A percentile compares a stretch with the other conserved stretches of the same genome.
phyloP scores from a whole-genome alignment of 225 moss, liverwort and hornwort genomes.

The Climacium dendroides region DNA sequence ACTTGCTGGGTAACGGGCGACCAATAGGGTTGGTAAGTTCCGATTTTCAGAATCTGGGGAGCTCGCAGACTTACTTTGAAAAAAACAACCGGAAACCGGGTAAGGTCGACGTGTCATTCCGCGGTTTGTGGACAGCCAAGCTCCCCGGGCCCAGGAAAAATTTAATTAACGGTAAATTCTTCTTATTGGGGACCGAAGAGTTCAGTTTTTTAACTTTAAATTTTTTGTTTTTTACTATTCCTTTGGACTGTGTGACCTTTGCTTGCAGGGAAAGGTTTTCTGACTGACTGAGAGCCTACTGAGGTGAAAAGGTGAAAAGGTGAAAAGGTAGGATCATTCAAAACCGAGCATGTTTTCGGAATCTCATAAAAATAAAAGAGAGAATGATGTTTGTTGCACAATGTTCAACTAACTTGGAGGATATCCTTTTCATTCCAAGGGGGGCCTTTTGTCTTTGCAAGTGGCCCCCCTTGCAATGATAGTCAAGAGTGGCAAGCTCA shows the following conservation, averaged over 20 bases:
- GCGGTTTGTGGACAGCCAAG: not conserved
- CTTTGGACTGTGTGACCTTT: not conserved
- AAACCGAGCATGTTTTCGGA: not conserved
- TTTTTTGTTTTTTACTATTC: not conserved
- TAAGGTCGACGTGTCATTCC: not conserved
- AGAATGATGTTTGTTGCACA: not conserved
- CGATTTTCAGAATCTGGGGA: not conserved
- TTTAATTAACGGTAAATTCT: too few species aligned
- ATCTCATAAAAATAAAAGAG: too few species aligned
- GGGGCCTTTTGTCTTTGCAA: not conserved
- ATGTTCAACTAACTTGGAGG: not conserved
- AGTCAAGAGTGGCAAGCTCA: not conserved
- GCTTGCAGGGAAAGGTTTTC: not conserved
- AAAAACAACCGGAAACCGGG: too few species aligned
- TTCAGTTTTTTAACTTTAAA: not conserved
- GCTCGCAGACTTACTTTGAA: not conserved
- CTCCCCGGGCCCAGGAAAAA: not conserved
- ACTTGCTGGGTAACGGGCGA: not conserved
- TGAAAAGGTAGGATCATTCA: too few species aligned
- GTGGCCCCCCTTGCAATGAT: rapidly evolving
- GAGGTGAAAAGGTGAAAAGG: too few species aligned
- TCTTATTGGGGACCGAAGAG: not conserved
- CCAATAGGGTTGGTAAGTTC: not conserved
- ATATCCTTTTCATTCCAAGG: not conserved
- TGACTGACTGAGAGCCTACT: too few species aligned